Conservation (phyloP, 2,329 filamentous ascomycete genomes). For the Aspergillus hiratsukae region DNA sequence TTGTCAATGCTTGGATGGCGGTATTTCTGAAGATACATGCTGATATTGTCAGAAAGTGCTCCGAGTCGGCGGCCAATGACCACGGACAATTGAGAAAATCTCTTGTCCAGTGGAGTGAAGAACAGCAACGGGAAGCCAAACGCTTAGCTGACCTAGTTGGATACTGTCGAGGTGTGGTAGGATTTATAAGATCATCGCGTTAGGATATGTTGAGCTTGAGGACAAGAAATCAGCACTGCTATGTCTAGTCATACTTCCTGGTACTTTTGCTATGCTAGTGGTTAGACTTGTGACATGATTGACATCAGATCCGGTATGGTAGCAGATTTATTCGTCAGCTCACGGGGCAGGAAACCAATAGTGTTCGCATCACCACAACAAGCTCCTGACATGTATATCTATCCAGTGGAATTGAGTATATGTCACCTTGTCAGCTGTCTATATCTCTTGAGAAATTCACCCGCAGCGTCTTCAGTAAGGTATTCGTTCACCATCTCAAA, state of each 20-base stretch:
- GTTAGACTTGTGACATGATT: not conserved
- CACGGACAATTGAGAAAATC: conserved; percentile 50
- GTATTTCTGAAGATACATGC: conserved; percentile 81
- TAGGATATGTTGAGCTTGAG: conserved; percentile 13
- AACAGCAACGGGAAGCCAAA: conserved; percentile 66
- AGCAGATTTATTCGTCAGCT: not conserved
- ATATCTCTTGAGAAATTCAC: conserved; percentile 7
- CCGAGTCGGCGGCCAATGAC: conserved; percentile 45
- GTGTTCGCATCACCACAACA: not conserved
- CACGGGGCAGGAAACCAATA: not conserved
- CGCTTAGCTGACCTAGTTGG: conserved; percentile 74
- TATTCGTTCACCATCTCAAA: conserved; percentile 15
- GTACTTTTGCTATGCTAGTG: not conserved
- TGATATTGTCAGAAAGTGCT: conserved; percentile 49
- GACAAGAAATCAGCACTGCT: not conserved
- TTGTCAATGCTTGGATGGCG: conserved; percentile 95
- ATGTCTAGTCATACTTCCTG: not conserved
- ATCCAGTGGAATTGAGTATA: not conserved
- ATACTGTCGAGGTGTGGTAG: conserved; percentile 81
- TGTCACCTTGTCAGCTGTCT: not conserved
- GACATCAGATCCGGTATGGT: not conserved
- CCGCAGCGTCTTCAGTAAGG: conserved; percentile 3
- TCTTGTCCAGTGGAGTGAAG: conserved; percentile 65
- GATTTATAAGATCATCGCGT: conserved; percentile 64
- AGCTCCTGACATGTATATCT: not conserved